phyloP scores from a whole-genome alignment of 75 land plant genomes.

The Picea sitchensis region DNA sequence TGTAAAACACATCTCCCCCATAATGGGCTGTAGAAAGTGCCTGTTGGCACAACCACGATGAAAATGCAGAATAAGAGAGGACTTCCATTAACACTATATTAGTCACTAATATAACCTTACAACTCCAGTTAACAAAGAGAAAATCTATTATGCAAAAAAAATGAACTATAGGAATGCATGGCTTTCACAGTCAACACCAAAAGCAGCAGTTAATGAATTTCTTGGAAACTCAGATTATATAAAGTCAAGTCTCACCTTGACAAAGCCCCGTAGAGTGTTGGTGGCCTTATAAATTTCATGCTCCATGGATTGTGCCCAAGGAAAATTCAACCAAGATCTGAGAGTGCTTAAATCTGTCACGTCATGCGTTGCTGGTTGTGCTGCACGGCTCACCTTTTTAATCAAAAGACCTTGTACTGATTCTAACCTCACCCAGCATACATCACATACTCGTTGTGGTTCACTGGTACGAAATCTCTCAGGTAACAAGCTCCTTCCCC shows the following conservation, averaged over 20 bases:
- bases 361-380: constrained; percentile 87
- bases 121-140: neutral
- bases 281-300: constrained; percentile 97
- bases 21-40: too few relatives aligned
- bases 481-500: constrained; percentile 82
- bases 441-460: constrained; percentile 96
- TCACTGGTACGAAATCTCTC: constrained; percentile 59
- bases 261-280: constrained; percentile 71
- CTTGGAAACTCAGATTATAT: neutral
- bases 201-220: neutral
- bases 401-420: constrained; percentile 75
- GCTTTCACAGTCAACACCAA: neutral
- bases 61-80: neutral
- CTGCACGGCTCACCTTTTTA: constrained; percentile 88
- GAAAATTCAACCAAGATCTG: constrained; percentile 93
- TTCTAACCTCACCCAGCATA: constrained; percentile 84
- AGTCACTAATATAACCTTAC: neutral
- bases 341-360: constrained; percentile 88
- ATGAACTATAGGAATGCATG: neutral
- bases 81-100: neutral
- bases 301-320: constrained; percentile 89
- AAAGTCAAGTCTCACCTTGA: constrained; percentile 40
- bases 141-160: neutral
- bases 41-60: neutral
- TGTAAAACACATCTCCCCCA: too few relatives aligned